phyloP scores from a whole-genome alignment of 371 early-diverging fungal species.

The Conidiobolus incongruus region DNA sequence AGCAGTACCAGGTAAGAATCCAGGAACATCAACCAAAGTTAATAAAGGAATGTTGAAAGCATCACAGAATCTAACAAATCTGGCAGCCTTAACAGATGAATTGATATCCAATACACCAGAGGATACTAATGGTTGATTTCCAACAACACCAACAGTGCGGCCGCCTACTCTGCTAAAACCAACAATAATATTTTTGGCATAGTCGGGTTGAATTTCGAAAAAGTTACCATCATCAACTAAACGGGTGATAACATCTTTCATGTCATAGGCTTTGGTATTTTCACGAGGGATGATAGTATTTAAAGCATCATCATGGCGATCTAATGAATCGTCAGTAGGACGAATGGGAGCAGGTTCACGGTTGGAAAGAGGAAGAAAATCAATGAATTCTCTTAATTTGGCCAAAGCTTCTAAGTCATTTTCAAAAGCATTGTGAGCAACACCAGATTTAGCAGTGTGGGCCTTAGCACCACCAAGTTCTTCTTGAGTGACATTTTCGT shows the following conservation, averaged over 20 bases:
- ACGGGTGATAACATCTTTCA: conserved; percentile 66
- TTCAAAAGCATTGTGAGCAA: conserved; percentile 79
- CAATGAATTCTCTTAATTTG: conserved; percentile 61
- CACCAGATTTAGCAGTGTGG: conserved; percentile 77
- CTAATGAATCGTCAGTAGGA: conserved; percentile 41
- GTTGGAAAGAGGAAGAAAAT: conserved; percentile 76
- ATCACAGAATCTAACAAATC: conserved; percentile 92
- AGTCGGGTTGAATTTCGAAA: conserved; percentile 84
- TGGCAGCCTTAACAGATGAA: conserved; percentile 84
- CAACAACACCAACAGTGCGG: conserved; percentile 80
- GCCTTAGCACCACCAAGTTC: conserved; percentile 83
- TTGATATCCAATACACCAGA: conserved; percentile 93
- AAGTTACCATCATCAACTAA: conserved; percentile 70
- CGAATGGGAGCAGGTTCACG: conserved; percentile 35
- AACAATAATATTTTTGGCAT: conserved; percentile 79
- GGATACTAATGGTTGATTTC: conserved; percentile 87
- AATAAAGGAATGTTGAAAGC: conserved; percentile 87
- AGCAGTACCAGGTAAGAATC: conserved; percentile 84
- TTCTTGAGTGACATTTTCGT: conserved; percentile 88
- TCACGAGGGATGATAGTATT: conserved; percentile 75
- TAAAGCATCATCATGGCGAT: conserved; percentile 55
- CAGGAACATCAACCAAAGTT: conserved; percentile 94
- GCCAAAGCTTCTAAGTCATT: conserved; percentile 90
- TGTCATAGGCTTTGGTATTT: conserved; percentile 87
- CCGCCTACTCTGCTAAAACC: conserved; percentile 79